Evolutionary conservation across 257 asterid species (phyloP).

Genomic region (Solanum piurae): DNA sequence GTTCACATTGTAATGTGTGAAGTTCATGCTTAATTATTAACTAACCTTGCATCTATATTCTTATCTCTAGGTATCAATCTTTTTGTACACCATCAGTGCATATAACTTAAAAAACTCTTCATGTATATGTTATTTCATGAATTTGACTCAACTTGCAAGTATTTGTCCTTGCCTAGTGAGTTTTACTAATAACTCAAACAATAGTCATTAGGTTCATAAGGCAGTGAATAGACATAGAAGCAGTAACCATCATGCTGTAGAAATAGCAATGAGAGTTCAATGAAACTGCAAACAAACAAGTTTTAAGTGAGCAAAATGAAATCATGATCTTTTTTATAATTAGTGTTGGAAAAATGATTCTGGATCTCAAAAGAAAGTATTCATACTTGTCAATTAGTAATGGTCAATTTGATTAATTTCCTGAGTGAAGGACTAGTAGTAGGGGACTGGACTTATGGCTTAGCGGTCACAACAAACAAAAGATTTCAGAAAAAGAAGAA

Average conservation of each 20-base stretch:
- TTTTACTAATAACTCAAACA: neutral
- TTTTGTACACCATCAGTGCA: neutral
- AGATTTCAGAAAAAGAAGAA: neutral
- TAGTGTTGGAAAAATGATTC: no score
- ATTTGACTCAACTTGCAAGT: neutral
- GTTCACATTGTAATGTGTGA: neutral
- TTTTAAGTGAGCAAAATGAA: neutral
- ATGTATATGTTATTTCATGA: neutral
- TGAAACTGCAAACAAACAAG: neutral
- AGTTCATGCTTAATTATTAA: neutral
- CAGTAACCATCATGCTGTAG: neutral
- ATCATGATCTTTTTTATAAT: neutral
- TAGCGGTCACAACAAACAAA: neutral
- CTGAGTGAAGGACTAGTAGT: neutral
- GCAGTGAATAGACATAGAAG: neutral
- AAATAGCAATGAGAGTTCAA: neutral
- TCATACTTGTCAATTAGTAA: neutral
- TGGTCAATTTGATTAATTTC: neutral
- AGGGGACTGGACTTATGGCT: neutral
- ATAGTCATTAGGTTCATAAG: neutral
- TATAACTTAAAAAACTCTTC: neutral
- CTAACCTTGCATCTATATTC: neutral
- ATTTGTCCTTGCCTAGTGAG: neutral
- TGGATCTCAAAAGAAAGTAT: no score
- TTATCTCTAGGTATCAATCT: neutral